phyloP scores from a whole-genome alignment of 768 basidiomycete species.

The Mycena crocata region DNA sequence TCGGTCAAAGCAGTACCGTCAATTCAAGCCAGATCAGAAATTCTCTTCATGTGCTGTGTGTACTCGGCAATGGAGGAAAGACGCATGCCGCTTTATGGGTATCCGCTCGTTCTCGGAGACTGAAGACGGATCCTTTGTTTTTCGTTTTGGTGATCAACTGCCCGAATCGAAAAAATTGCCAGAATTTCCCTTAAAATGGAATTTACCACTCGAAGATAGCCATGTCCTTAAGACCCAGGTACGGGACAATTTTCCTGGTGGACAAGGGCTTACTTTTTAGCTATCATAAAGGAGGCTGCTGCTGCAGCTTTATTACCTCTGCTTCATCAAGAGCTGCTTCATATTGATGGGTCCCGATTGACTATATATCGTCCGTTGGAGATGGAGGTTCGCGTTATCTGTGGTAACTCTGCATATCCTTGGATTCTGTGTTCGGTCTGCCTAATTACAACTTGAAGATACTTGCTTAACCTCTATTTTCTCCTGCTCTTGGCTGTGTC shows the following conservation, averaged over 20 bases:
- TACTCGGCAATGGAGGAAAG: too few relatives aligned
- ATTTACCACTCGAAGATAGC: slow-evolving; percentile 59
- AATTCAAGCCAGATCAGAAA: too few relatives aligned
- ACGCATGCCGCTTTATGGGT: slow-evolving; percentile 86
- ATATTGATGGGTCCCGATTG: slow-evolving; percentile 67
- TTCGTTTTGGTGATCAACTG: slow-evolving; percentile 37
- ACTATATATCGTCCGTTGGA: slow-evolving; percentile 81
- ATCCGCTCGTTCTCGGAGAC: slow-evolving; percentile 75
- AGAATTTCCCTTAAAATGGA: slow-evolving; percentile 77
- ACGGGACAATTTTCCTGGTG: slow-evolving; percentile 13
- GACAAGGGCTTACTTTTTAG: slow-evolving; percentile 25
- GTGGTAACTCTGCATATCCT: slow-evolving; percentile 62
- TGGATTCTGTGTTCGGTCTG: background rate
- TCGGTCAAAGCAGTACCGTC: too few relatives aligned
- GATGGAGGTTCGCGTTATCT: slow-evolving; percentile 84
- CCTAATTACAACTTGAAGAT: slow-evolving; percentile 58
- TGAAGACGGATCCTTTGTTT: slow-evolving; percentile 74
- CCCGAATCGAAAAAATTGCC: slow-evolving; percentile 74
- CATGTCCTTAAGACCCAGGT: slow-evolving; percentile 77
- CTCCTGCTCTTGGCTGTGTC: slow-evolving; percentile 89
- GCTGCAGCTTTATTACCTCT: slow-evolving; percentile 75
- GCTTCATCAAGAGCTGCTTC: slow-evolving; percentile 70
- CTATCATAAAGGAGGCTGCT: slow-evolving; percentile 63
- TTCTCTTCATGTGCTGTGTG: too few relatives aligned
- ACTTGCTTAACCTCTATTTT: slow-evolving; percentile 95